phyloP scores from a whole-genome alignment of 257 asterid genomes.

The Solanum piurae region DNA sequence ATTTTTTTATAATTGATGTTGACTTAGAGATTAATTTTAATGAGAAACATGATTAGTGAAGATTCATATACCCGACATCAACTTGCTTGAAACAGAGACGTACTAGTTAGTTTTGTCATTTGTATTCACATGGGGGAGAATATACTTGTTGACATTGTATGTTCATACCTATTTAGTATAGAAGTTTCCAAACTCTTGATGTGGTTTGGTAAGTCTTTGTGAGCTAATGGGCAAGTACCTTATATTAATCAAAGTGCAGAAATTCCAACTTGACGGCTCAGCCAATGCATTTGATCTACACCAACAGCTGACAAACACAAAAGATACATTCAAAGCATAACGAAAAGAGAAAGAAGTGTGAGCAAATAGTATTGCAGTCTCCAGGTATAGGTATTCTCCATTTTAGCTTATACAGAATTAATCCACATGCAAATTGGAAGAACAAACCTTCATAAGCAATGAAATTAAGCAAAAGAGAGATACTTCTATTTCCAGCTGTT shows the following conservation, averaged over 20 bases:
- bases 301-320: neutral
- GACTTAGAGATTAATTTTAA: neutral
- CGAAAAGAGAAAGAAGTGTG: neutral
- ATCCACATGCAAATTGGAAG: neutral
- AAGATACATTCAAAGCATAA: neutral
- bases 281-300: neutral
- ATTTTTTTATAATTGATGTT: neutral
- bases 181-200: neutral
- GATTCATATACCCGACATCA: neutral
- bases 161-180: neutral
- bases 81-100: neutral
- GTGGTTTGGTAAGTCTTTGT: neutral
- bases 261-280: neutral
- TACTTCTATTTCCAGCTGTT: neutral
- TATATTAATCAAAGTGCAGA: neutral
- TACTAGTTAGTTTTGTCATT: neutral
- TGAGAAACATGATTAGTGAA: neutral
- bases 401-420: neutral
- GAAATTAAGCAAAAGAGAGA: neutral
- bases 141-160: neutral
- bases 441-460: neutral
- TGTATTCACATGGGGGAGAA: neutral
- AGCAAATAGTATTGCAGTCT: neutral
- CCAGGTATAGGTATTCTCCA: neutral
- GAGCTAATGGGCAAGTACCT: neutral